Conservation (phyloP, 225 moss, liverwort and hornwort genomes). For the Thuidium tamariscinum region DNA sequence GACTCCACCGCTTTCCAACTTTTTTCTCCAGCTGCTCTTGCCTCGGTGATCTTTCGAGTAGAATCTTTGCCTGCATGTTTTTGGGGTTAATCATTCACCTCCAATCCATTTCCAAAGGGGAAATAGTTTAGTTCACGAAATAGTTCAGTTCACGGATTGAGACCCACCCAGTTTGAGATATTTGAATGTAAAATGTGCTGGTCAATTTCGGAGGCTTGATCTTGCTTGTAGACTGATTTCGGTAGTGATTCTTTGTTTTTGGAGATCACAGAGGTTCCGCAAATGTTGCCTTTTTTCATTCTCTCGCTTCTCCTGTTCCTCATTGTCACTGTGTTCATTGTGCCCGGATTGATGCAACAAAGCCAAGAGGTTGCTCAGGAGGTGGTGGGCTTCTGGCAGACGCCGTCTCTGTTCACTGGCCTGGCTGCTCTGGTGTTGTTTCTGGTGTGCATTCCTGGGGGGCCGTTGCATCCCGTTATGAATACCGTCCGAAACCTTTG, state of each 20-base stretch:
- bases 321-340: slow-evolving; percentile 22
- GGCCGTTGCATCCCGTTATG: slow-evolving; percentile 36
- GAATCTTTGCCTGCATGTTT: background rate
- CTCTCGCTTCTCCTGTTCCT: slow-evolving; percentile 36
- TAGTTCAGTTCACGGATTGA: background rate
- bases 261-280: background rate
- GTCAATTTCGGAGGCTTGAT: background rate
- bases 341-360: slow-evolving; percentile 38
- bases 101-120: background rate
- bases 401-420: slow-evolving; percentile 31
- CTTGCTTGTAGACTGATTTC: background rate
- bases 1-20: background rate
- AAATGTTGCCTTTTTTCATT: slow-evolving; percentile 33
- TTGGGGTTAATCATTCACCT: background rate
- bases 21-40: background rate
- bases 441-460: slow-evolving; percentile 41
- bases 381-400: slow-evolving; percentile 32
- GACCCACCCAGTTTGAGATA: background rate
- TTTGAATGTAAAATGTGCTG: background rate
- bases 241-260: background rate
- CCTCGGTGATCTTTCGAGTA: background rate
- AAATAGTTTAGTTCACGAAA: background rate
- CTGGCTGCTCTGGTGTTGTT: slow-evolving; percentile 24
- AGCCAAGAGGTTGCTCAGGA: slow-evolving; percentile 34
- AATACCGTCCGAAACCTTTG: slow-evolving; percentile 32